Conservation (phyloP, 2,329 filamentous ascomycete species). For the Xylaria sp. region DNA sequence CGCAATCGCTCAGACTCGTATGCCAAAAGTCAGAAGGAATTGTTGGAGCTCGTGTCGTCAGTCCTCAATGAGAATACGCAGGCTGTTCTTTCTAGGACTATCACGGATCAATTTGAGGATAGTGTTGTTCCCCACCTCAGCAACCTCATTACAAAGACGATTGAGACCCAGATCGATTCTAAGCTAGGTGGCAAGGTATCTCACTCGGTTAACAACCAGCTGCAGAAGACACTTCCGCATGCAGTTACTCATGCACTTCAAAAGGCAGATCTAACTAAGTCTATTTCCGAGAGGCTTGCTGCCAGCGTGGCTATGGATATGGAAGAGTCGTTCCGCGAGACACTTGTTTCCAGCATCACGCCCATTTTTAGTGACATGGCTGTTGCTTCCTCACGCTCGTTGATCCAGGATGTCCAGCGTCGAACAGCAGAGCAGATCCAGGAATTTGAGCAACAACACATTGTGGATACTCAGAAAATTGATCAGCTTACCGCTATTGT, state of each 20-base stretch:
- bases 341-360: constrained; percentile 71
- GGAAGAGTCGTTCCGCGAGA: constrained; percentile 73
- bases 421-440: constrained; percentile 64
- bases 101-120: constrained; percentile 79
- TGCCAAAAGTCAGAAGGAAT: constrained; percentile 63
- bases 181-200: constrained; percentile 74
- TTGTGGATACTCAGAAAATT: constrained; percentile 71
- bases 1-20: constrained; percentile 63
- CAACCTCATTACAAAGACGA: constrained; percentile 71
- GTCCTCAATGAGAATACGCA: constrained; percentile 72
- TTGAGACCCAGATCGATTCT: constrained; percentile 77
- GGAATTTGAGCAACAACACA: constrained; percentile 62
- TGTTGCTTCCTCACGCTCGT: constrained; percentile 72
- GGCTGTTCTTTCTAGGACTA: constrained; percentile 80
- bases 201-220: constrained; percentile 75
- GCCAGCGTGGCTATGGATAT: constrained; percentile 74
- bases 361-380: constrained; percentile 74
- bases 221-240: constrained; percentile 76
- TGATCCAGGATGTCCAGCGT: constrained; percentile 75
- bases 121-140: constrained; percentile 80
- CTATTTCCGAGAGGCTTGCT: constrained; percentile 77
- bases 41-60: constrained; percentile 68
- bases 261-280: constrained; percentile 77
- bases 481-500: constrained; percentile 77
- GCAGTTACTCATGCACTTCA: constrained; percentile 75